Evolutionary conservation across 2,329 filamentous ascomycete genomes (phyloP).

Genomic region (Chrysosphaeria jannelii): DNA sequence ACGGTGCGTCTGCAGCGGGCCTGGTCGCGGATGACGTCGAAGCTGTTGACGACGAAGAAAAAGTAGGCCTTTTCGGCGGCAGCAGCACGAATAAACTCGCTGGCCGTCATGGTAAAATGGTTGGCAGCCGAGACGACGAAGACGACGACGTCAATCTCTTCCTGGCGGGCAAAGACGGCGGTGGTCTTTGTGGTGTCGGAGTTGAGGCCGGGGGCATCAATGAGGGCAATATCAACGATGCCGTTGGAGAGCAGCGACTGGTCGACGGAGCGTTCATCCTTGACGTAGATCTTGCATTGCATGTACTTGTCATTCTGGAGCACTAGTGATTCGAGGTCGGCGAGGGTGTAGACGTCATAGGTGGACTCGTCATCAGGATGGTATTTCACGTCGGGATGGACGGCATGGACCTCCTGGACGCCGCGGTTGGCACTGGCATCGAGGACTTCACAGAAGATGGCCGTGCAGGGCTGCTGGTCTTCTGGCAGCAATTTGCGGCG

Average conservation of each 20-base stretch:
- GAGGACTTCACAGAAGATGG: constrained; percentile 91
- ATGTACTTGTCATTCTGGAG: constrained; percentile 66
- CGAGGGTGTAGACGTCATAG: constrained; percentile 58
- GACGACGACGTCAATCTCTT: constrained; percentile 95
- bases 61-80: constrained; percentile 95
- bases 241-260: constrained; percentile 91
- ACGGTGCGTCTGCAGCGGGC: constrained; percentile 77
- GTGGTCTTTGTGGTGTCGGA: constrained; percentile 92
- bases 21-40: constrained; percentile 80
- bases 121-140: constrained; percentile 96
- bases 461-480: constrained; percentile 92
- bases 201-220: constrained; percentile 87
- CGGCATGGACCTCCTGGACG: constrained; percentile 81
- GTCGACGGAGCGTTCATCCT: constrained; percentile 64
- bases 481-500: constrained; percentile 80
- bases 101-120: constrained; percentile 92
- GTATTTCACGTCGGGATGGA: constrained; percentile 55
- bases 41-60: constrained; percentile 96
- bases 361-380: constrained; percentile 79
- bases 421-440: constrained; percentile 76
- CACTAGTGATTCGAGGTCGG: constrained; percentile 65
- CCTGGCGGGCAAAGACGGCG: constrained; percentile 83
- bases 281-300: constrained; percentile 92
- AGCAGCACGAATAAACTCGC: constrained; percentile 87
- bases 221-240: constrained; percentile 89